Evolutionary conservation across 441 rosid genomes (phyloP).

Genomic region (Hypseocharis bilobata): DNA sequence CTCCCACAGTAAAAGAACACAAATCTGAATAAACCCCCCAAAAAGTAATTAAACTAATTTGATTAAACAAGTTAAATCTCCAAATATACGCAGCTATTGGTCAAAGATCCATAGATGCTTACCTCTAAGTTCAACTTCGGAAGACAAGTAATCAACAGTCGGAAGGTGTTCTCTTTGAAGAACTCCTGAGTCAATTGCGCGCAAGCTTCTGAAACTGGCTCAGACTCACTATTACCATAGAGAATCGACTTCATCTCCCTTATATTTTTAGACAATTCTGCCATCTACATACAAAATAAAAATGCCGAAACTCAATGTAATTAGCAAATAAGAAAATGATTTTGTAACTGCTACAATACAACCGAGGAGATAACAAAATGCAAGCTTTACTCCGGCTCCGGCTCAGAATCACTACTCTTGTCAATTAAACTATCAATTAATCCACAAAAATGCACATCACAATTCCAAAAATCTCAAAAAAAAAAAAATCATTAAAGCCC

Average conservation of each 20-base stretch:
- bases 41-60: not conserved
- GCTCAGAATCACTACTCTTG: not conserved
- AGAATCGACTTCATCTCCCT: slow-evolving; percentile 81
- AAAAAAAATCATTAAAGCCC: not conserved
- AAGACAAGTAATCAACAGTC: slow-evolving; percentile 64
- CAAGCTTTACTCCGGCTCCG: not conserved
- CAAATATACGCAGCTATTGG: not conserved
- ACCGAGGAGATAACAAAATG: too few relatives aligned
- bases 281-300: slow-evolving; percentile 37
- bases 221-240: slow-evolving; percentile 84
- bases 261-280: slow-evolving; percentile 56
- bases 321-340: not conserved
- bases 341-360: not conserved
- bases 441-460: too few relatives aligned
- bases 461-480: too few relatives aligned
- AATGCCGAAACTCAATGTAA: not conserved
- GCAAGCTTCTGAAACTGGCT: slow-evolving; percentile 86
- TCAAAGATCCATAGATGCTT: not conserved
- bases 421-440: not conserved
- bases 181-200: slow-evolving; percentile 84
- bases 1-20: not conserved
- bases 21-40: not conserved
- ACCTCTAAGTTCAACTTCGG: slow-evolving; percentile 87
- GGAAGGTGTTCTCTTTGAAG: slow-evolving; percentile 65
- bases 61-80: not conserved